phyloP scores from a whole-genome alignment of 805 yeast species.

The Blastobotrys muscicola region DNA sequence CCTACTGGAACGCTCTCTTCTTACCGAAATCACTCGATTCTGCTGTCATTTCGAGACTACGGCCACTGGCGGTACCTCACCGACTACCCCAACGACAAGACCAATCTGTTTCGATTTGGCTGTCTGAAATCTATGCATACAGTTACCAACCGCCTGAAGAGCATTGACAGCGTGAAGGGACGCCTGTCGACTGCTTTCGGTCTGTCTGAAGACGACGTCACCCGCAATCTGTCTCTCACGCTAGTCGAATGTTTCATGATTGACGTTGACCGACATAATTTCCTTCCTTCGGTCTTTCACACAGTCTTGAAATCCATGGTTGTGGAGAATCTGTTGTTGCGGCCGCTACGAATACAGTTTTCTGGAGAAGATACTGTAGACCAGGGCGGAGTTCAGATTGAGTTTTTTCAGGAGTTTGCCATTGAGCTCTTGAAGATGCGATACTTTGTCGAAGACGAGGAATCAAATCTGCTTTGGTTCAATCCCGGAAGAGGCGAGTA shows the following conservation, averaged over 20 bases:
- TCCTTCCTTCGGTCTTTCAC: constrained; percentile 13
- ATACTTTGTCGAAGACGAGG: constrained; percentile 12
- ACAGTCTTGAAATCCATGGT: constrained; percentile 9
- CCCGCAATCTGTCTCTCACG: background rate
- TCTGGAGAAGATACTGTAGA: constrained; percentile 24
- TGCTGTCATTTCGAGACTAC: constrained; percentile 1
- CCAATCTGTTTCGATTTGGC: background rate
- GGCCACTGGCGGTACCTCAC: background rate
- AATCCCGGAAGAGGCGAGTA: constrained; percentile 13
- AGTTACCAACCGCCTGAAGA: background rate
- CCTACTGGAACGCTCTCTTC: background rate
- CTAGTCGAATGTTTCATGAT: constrained; percentile 9
- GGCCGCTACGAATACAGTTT: constrained; percentile 22
- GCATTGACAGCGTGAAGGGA: background rate
- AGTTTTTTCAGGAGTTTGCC: constrained; percentile 21
- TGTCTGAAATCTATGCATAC: constrained; percentile 7
- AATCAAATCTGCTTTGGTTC: constrained; percentile 19
- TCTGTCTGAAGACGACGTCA: background rate
- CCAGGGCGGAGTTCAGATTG: constrained; percentile 25
- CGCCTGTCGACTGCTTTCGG: background rate
- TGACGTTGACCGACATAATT: constrained; percentile 14
- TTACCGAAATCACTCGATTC: background rate
- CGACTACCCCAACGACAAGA: background rate
- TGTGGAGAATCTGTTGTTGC: constrained; percentile 8
- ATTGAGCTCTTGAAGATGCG: constrained; percentile 11